phyloP scores from a whole-genome alignment of 768 basidiomycete genomes.

The Asterophora lycoperdoides region DNA sequence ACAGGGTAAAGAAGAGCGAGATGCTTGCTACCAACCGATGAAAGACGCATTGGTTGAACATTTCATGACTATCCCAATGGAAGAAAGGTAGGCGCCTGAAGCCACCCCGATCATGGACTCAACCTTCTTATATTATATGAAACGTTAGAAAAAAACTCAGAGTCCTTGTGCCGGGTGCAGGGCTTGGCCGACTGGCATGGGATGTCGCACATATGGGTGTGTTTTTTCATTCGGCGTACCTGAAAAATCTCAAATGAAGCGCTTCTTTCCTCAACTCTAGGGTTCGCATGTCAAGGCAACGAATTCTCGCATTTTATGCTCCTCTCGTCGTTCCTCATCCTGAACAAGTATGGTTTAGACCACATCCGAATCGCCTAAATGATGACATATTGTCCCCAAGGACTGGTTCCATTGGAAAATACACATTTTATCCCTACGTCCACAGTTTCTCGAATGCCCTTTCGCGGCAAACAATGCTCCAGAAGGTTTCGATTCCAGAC shows the following conservation, averaged over 20 bases:
- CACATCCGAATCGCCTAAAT: neutral
- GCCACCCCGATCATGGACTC: neutral
- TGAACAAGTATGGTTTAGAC: slow-evolving; percentile 62
- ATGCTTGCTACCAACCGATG: slow-evolving; percentile 77
- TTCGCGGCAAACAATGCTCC: slow-evolving; percentile 56
- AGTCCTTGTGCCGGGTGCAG: slow-evolving; percentile 88
- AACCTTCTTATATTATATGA: slow-evolving; percentile 1
- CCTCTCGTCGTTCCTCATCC: slow-evolving; percentile 79
- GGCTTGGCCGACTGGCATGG: slow-evolving; percentile 83
- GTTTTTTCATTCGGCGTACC: slow-evolving; percentile 11
- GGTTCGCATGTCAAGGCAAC: slow-evolving; percentile 89
- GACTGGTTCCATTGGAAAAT: slow-evolving; percentile 60
- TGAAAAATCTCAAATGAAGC: neutral
- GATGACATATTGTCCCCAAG: slow-evolving; percentile 28
- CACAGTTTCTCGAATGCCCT: slow-evolving; percentile 88
- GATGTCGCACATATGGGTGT: slow-evolving; percentile 80
- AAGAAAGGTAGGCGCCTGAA: slow-evolving; percentile 54
- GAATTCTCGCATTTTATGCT: slow-evolving; percentile 97
- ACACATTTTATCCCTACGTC: slow-evolving; percentile 84
- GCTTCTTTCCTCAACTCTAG: slow-evolving; percentile 32
- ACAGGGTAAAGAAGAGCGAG: slow-evolving; percentile 74
- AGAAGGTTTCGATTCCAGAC: slow-evolving; percentile 73
- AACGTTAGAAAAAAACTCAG: slow-evolving; percentile 46
- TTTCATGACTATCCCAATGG: slow-evolving; percentile 51
- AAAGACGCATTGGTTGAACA: slow-evolving; percentile 65